Conservation (phyloP, 2,329 filamentous ascomycete species). For the Venturia nashicola region DNA sequence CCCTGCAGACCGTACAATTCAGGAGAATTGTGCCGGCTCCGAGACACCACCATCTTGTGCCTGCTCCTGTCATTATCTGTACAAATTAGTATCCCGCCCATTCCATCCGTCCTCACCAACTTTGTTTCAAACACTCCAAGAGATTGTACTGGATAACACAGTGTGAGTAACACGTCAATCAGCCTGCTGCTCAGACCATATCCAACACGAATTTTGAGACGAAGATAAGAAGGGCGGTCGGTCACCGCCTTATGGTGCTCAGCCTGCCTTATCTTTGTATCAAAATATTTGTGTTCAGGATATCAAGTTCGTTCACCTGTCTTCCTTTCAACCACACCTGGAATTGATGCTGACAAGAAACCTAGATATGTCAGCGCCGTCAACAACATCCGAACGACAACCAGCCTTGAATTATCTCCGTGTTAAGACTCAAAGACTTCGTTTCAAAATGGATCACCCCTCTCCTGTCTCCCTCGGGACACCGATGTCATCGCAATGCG, state of each 20-base stretch:
- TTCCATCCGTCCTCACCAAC: background rate
- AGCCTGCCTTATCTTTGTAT: background rate
- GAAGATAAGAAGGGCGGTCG: background rate
- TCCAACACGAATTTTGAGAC: constrained; percentile 2
- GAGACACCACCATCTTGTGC: background rate
- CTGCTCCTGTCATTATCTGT: background rate
- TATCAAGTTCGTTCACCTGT: background rate
- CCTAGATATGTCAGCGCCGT: background rate
- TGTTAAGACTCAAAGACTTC: background rate
- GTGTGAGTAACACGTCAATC: background rate
- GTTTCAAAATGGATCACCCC: background rate
- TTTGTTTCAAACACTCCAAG: background rate
- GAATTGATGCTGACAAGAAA: background rate
- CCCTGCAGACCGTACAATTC: constrained; percentile 1
- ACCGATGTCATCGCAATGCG: background rate
- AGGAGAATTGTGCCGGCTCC: background rate
- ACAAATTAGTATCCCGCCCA: constrained; percentile 3
- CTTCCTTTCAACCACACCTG: background rate
- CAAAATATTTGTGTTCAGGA: background rate
- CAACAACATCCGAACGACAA: background rate
- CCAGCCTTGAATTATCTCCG: background rate
- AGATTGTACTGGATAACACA: background rate
- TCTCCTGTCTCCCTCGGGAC: background rate
- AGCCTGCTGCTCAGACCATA: background rate
- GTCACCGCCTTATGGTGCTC: background rate